phyloP scores from a whole-genome alignment of 352 stramenopile genomes.

The Globisporangium spiculum region DNA sequence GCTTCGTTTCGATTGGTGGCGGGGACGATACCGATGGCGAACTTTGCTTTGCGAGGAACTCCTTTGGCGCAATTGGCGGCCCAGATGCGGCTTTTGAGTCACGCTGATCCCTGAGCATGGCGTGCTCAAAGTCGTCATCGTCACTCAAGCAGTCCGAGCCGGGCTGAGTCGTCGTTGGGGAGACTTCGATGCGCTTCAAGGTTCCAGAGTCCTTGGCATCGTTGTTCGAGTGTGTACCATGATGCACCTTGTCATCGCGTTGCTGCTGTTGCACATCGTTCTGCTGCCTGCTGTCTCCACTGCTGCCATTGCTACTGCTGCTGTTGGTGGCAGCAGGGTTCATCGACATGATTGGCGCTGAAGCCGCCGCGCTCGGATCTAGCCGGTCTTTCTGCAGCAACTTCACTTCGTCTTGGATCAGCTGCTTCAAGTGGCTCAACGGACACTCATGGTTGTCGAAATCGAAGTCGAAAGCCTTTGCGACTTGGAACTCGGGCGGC shows the following conservation, averaged over 20 bases:
- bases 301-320: background rate
- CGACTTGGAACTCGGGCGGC: slow-evolving; percentile 60
- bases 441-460: slow-evolving; percentile 77
- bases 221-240: slow-evolving; percentile 1
- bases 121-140: slow-evolving; percentile 14
- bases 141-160: slow-evolving; percentile 15
- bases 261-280: background rate
- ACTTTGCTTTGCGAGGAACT: slow-evolving; percentile 13
- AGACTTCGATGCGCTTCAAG: slow-evolving; percentile 6
- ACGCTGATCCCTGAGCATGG: background rate
- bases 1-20: background rate
- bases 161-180: slow-evolving; percentile 5
- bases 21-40: background rate
- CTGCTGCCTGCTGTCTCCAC: background rate
- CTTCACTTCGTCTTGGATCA: slow-evolving; percentile 80
- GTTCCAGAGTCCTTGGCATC: background rate
- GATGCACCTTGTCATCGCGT: background rate
- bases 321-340: slow-evolving; percentile 12
- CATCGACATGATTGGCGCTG: slow-evolving; percentile 13
- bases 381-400: slow-evolving; percentile 54
- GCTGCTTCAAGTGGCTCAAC: slow-evolving; percentile 49
- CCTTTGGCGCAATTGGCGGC: slow-evolving; percentile 10
- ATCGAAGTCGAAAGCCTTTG: slow-evolving; percentile 77
- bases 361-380: slow-evolving; percentile 1
- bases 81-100: background rate